Base-by-base conservation (phyloP, 177 flowering plant species). In the Tripterygium wilfordii region DNA sequence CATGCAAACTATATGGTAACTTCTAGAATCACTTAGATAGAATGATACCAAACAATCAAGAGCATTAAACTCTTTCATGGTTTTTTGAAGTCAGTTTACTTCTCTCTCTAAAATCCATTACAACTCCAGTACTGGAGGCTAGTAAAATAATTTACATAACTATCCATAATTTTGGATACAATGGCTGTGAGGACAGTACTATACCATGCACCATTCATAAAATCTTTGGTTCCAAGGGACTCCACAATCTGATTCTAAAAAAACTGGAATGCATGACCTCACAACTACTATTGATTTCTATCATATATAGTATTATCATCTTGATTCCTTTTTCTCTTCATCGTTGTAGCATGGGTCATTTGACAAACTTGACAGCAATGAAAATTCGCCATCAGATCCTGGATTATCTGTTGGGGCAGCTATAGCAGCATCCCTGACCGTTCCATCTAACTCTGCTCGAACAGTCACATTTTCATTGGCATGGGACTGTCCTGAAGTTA, bases 351-450 rank as follows among this genome's bases (percentile, higher is more conserved):
- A 63, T 70, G 89, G 95, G 32, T 76, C 92, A 33, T 83, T 89
- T 68, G 90, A 75, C 22, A 63, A 31, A 57, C 70, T 81, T 47
- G 57, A 63, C 38, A 56, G 36, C 45, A 50, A 56, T 49, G 70
- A 57, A 29, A 54, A 48, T n/a, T 49, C 72, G 16, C 66, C 75
- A 46, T 81, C 97, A 47, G 74, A 67, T 52, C 68, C 66, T 15
- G 89, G 79, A 66, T 82, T 88, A 22, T 65, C 77, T 15, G 74
- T 89, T 56, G 97, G 97, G 43, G 97, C 95, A 53, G 92, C 92
- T 17, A 25, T 89, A 47, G 79, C 88, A 57, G 87, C 95, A 61
- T 67, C 85, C 43, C 25, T 89, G 42, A 63, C 64, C 10, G 29
- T 88, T 63, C 87, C 89, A 44, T 29, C 92, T 42, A 60, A 57